Percentiles rank a stretch among this genome's conserved stretches.
These are phyloP conservation scores for Dendrobium huoshanense DNA, from an alignment of 106 monocot species.

Conservation along the genomic window DNA sequence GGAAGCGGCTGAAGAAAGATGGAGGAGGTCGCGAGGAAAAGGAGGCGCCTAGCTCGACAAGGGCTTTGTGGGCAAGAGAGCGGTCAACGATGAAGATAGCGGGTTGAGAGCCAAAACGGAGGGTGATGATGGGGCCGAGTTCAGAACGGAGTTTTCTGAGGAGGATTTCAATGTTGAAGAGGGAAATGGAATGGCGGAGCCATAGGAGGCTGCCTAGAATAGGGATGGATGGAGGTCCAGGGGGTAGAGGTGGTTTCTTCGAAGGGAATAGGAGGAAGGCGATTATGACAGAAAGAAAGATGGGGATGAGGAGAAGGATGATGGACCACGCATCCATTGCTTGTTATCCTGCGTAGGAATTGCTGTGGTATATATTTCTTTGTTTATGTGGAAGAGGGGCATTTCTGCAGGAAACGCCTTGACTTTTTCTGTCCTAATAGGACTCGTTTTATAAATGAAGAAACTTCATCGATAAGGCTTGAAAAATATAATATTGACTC, in stretches of 20 bases:
- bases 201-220: slow-evolving; percentile 14
- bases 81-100: slow-evolving; percentile 39
- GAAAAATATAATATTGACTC: too few relatives aligned
- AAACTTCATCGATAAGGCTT: too few relatives aligned
- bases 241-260: slow-evolving; percentile 12
- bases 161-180: slow-evolving; percentile 12
- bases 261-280: not conserved
- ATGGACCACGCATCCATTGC: too few relatives aligned
- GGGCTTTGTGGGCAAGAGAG: slow-evolving; percentile 26
- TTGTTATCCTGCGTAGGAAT: too few relatives aligned
- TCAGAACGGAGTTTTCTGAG: slow-evolving; percentile 15
- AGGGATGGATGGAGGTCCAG: slow-evolving; percentile 23
- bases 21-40: slow-evolving; percentile 30
- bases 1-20: not conserved
- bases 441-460: too few relatives aligned
- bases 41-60: slow-evolving; percentile 25
- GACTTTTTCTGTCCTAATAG: too few relatives aligned
- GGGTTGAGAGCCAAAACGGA: slow-evolving; percentile 20
- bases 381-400: too few relatives aligned
- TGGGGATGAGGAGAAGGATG: slow-evolving; percentile 1
- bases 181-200: not conserved
- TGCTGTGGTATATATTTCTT: too few relatives aligned
- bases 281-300: not conserved
- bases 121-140: slow-evolving; percentile 37
- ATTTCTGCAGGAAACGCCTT: too few relatives aligned